Conservation (phyloP, 1,139 yeast species). For the Zhuliangozyma blackwelliae region DNA sequence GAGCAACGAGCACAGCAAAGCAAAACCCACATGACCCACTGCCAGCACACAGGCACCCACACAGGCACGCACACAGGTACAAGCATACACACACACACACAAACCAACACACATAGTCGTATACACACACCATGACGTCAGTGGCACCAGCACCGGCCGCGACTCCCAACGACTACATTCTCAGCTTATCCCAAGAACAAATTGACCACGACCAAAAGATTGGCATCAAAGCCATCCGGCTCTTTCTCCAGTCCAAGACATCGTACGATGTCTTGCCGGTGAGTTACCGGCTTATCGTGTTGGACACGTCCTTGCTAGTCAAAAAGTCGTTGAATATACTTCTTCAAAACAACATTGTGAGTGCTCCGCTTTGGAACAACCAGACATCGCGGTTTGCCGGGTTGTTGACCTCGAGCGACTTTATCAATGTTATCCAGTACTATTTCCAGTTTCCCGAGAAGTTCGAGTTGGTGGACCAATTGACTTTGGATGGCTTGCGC, state of each 20-base stretch:
- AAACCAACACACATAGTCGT: background rate
- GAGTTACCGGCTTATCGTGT: constrained; percentile 84
- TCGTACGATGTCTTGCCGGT: constrained; percentile 97
- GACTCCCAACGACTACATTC: constrained; percentile 43
- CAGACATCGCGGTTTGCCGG: constrained; percentile 91
- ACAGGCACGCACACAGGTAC: no score
- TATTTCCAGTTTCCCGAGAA: constrained; percentile 89
- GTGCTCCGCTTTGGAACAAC: constrained; percentile 97
- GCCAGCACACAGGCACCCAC: no score
- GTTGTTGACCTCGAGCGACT: constrained; percentile 84
- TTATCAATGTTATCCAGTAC: constrained; percentile 92
- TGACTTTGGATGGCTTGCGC: constrained; percentile 79
- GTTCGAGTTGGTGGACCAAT: constrained; percentile 81
- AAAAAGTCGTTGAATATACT: constrained; percentile 88
- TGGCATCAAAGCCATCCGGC: constrained; percentile 74
- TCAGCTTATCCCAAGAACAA: constrained; percentile 40
- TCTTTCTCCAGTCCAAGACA: constrained; percentile 83
- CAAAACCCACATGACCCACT: constrained; percentile 1
- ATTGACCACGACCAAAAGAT: constrained; percentile 57
- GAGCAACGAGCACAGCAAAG: background rate
- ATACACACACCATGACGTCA: constrained; percentile 8
- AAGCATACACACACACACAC: background rate
- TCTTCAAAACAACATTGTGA: constrained; percentile 88
- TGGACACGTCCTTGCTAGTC: constrained; percentile 86
- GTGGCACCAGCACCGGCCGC: constrained; percentile 15